Conservation (phyloP, 176 grass and related monocot genomes). For the Chloris gayana region DNA sequence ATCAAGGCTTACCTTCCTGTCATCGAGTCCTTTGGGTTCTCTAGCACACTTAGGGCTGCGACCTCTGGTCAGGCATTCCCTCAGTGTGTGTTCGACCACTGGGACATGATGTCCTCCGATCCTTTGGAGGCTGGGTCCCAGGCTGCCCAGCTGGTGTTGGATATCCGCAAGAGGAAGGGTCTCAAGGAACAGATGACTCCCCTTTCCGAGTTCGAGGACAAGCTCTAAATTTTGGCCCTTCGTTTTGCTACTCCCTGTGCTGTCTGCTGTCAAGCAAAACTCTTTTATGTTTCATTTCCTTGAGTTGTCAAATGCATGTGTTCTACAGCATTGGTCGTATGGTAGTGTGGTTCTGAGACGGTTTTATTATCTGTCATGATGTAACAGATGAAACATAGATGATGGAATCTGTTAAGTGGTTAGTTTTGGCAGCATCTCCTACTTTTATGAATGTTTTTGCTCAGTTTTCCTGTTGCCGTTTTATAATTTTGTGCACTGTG, state of each 20-base stretch:
- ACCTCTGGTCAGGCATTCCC: slow-evolving; percentile 56
- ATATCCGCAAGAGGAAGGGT: slow-evolving; percentile 57
- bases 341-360: background rate
- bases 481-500: no score
- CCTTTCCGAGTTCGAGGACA: slow-evolving; percentile 45
- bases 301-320: background rate
- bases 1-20: slow-evolving; percentile 70
- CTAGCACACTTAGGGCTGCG: slow-evolving; percentile 42
- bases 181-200: slow-evolving; percentile 49
- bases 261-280: background rate
- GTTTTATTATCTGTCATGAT: slow-evolving; percentile 6
- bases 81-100: slow-evolving; percentile 53
- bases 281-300: background rate
- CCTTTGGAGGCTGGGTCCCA: slow-evolving; percentile 41
- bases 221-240: slow-evolving; percentile 18
- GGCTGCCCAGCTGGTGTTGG: slow-evolving; percentile 29
- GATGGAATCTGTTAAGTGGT: background rate
- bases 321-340: background rate
- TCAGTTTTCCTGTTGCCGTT: no score
- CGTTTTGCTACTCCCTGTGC: background rate
- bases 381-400: slow-evolving; percentile 16
- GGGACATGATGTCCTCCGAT: slow-evolving; percentile 46
- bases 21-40: slow-evolving; percentile 51
- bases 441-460: background rate
- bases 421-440: background rate